Percentiles rank a stretch among this genome's conserved stretches.
phyloP scores from a whole-genome alignment of 768 basidiomycete genomes.

The Lentinula sp. region DNA sequence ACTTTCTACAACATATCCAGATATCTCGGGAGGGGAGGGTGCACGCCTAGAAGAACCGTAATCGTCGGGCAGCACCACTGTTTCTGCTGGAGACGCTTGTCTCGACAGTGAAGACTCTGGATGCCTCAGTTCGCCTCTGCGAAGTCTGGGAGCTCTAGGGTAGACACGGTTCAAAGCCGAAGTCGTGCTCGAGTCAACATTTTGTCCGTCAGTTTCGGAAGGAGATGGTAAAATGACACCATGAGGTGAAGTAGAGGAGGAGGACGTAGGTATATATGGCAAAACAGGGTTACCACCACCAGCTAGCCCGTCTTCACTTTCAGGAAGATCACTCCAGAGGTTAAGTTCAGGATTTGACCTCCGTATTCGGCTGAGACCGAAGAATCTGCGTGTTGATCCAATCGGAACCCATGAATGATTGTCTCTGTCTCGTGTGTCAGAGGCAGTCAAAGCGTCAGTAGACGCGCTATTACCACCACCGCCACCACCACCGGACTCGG shows the following conservation, averaged over 20 bases:
- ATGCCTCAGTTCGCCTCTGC: constrained; percentile 61
- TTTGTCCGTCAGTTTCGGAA: constrained; percentile 28
- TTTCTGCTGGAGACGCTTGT: constrained; percentile 30
- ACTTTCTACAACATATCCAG: background rate
- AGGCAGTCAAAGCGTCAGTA: constrained; percentile 12
- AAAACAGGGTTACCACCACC: background rate
- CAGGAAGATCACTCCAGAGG: constrained; percentile 19
- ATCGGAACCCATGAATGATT: constrained; percentile 11
- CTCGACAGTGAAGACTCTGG: constrained; percentile 55
- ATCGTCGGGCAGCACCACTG: background rate
- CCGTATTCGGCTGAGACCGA: constrained; percentile 40
- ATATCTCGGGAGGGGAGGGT: constrained; percentile 8
- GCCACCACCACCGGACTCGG: constrained; percentile 1
- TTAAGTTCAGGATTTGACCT: constrained; percentile 22
- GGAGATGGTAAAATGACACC: constrained; percentile 9
- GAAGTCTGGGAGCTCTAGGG: constrained; percentile 38
- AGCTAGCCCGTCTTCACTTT: constrained; percentile 6
- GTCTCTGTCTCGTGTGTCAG: constrained; percentile 1
- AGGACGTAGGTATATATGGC: background rate
- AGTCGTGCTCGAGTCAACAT: constrained; percentile 14
- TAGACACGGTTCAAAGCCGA: background rate
- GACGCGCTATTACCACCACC: constrained; percentile 23
- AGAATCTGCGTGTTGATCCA: constrained; percentile 43
- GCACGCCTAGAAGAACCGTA: background rate
- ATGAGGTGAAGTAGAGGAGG: constrained; percentile 6